phyloP scores from a whole-genome alignment of 306 rosid genomes.

The Ziziphus jujuba region DNA sequence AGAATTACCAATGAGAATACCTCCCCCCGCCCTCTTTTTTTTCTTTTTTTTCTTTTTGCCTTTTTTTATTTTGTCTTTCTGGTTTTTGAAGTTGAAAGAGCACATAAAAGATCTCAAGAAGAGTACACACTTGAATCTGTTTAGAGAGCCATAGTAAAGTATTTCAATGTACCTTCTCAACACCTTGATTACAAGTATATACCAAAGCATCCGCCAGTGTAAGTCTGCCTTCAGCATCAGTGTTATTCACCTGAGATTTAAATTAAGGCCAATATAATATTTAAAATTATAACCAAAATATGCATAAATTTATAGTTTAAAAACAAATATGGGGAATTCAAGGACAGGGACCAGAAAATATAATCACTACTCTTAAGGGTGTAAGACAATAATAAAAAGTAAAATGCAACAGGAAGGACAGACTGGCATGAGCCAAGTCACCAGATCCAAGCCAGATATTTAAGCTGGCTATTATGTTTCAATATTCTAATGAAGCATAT shows the following conservation, averaged over 20 bases:
- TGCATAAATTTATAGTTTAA: neutral
- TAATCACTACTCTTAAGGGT: neutral
- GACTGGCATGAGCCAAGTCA: neutral
- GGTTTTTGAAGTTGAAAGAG: too few species aligned
- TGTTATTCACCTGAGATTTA: constrained; percentile 81
- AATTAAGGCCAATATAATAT: constrained; percentile 31
- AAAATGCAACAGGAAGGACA: neutral
- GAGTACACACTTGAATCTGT: neutral
- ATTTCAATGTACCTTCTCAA: constrained; percentile 69
- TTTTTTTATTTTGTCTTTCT: too few species aligned
- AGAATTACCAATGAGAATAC: too few species aligned
- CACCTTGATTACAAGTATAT: constrained; percentile 97
- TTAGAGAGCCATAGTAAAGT: neutral
- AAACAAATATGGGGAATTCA: neutral
- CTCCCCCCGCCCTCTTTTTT: too few species aligned
- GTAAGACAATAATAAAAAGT: neutral
- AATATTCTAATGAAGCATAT: too few species aligned
- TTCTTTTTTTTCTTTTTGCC: too few species aligned
- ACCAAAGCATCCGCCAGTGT: constrained; percentile 96
- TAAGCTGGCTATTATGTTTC: too few species aligned
- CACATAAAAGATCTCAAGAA: too few species aligned
- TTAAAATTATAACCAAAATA: constrained; percentile 5
- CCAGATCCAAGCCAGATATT: neutral
- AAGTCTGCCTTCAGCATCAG: constrained; percentile 99
- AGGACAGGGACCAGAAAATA: neutral